A percentile compares a stretch with the other conserved stretches of the same genome.
These are phyloP conservation scores for Fagopyrum tataricum DNA, from an alignment of 148 eudicot species.

Conservation along the genomic window DNA sequence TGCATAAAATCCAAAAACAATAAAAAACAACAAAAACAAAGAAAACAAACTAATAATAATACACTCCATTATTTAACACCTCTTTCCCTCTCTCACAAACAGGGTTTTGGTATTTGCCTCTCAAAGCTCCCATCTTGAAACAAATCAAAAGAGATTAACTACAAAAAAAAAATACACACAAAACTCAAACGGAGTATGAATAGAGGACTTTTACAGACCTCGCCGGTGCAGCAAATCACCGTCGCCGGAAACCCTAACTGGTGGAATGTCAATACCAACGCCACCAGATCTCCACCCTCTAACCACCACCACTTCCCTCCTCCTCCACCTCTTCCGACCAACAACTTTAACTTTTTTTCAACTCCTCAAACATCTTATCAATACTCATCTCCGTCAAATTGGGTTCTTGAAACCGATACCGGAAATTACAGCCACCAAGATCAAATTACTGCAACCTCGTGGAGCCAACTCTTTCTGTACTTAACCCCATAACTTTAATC, in stretches of 20 bases:
- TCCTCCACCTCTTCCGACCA: conserved; percentile 19
- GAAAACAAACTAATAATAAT: neutral
- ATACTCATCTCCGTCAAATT: conserved; percentile 16
- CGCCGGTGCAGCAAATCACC: conserved; percentile 79
- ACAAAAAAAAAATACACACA: neutral
- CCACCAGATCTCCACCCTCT: neutral
- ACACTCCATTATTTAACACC: conserved; percentile 7
- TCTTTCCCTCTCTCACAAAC: conserved; percentile 18
- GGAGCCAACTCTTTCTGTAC: conserved; percentile 79
- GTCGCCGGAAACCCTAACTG: conserved; percentile 52
- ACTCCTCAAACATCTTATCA: conserved; percentile 8
- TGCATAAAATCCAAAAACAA: neutral
- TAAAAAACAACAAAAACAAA: neutral
- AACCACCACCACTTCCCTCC: conserved; percentile 18
- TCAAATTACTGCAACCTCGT: conserved; percentile 47
- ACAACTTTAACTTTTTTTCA: conserved; percentile 9
- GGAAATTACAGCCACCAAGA: conserved; percentile 24
- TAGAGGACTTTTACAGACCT: conserved; percentile 60
- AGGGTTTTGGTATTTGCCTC: conserved; percentile 24
- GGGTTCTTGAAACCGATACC: conserved; percentile 33
- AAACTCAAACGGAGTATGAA: conserved; percentile 31
- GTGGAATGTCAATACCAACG: conserved; percentile 12
- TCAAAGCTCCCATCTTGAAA: conserved; percentile 33
- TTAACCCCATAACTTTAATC: conserved; percentile 5
- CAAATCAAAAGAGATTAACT: neutral